Evolutionary conservation across 192 early-diverging fungal species (phyloP), one percentile per base, ranked within the genome.

Genomic region (Backusella circina): DNA sequence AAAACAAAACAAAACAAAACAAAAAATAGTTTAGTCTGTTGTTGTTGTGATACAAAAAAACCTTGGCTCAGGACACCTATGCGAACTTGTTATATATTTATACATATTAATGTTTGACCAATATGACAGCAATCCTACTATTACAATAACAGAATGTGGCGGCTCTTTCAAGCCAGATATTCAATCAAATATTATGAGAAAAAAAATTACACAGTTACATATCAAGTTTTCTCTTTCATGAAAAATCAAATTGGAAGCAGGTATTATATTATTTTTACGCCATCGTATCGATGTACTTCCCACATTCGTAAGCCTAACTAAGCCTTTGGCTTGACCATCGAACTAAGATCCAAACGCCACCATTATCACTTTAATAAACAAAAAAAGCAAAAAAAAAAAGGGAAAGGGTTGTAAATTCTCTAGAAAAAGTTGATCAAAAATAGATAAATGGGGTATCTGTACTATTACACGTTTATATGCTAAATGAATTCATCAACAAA

Each of bases 401-500:
- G 1, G 10, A 28, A 26, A 28, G 23, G n/a, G n/a, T n/a, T n/a
- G n/a, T n/a, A 61, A 61, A 26, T 61, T 61, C 26, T 61, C 9
- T 57, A 7, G 21, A 26, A 23, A 57, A 9, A 0, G 51, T 57
- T 21, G 51, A 21, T 26, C 51, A 57, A 57, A 57, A 23, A 57
- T 57, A 28, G 54, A 28, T 28, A 61, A 61, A 61, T 61, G 26
- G 23, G 54, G 54, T 61, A 61, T 61, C 54, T 61, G 54, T 61
- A 26, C 26, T 28, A 28, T 61, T 61, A 61, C 26, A 28, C 21
- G 26, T 61, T n/a, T n/a, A n/a, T 61, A 61, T 61, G 10, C 26
- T 61, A 61, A 26, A 61, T 61, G 23, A 61, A 61, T 61, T 61
- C 54, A 61, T 61, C 54, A 61, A 61, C 54, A 61, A 61, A 61